phyloP scores from a whole-genome alignment of 495 filamentous ascomycete genomes.

The Neurospora africana region DNA sequence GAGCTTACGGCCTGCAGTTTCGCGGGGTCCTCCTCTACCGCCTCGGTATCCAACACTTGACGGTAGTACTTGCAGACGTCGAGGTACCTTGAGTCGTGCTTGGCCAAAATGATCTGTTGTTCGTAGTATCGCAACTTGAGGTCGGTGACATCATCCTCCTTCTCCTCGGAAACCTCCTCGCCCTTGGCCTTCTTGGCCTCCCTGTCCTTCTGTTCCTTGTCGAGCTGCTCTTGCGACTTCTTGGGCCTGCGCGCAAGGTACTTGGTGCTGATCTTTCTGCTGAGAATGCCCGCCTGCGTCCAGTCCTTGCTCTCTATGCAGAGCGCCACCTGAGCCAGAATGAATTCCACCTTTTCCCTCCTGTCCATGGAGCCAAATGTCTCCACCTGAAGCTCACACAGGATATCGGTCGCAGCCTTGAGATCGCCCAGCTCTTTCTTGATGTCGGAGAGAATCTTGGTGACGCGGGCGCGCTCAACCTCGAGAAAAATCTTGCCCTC shows the following conservation, averaged over 20 bases:
- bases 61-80: conserved; percentile 96
- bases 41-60: conserved; percentile 89
- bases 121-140: conserved; percentile 93
- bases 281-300: conserved; percentile 89
- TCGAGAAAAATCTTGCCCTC: conserved; percentile 99
- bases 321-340: conserved; percentile 84
- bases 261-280: conserved; percentile 89
- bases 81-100: conserved; percentile 94
- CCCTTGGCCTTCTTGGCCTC: conserved; percentile 68
- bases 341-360: conserved; percentile 96
- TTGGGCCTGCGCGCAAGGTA: conserved; percentile 84
- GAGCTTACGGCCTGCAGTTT: conserved; percentile 68
- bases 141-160: conserved; percentile 87
- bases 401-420: conserved; percentile 76
- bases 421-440: conserved; percentile 91
- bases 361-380: conserved; percentile 97
- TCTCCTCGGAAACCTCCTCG: conserved; percentile 65
- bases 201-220: conserved; percentile 77
- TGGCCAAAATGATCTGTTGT: conserved; percentile 87
- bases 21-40: conserved; percentile 77
- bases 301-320: conserved; percentile 95
- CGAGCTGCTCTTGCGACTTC: conserved; percentile 75
- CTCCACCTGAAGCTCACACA: conserved; percentile 97
- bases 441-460: conserved; percentile 88
- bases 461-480: conserved; percentile 92